Percentiles rank a stretch among this genome's conserved stretches.
Conservation (phyloP, 768 basidiomycete genomes). For the Calvatia gigantea region DNA sequence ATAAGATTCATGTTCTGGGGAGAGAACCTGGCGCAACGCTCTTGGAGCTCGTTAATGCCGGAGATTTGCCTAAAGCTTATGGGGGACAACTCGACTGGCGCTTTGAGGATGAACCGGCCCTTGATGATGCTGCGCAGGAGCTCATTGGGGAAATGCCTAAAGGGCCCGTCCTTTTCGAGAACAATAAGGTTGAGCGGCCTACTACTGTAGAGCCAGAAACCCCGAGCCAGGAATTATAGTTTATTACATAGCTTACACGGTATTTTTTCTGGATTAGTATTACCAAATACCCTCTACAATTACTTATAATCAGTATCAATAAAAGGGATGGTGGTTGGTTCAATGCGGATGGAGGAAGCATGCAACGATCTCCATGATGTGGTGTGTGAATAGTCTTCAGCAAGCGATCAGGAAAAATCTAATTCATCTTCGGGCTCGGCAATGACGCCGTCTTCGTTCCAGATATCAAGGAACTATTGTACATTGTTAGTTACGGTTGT, state of each 20-base stretch:
- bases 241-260: slow-evolving; percentile 7
- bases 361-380: neutral
- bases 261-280: neutral
- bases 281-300: slow-evolving; percentile 6
- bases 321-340: neutral
- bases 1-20: slow-evolving; percentile 74
- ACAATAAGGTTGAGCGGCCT: slow-evolving; percentile 31
- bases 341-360: slow-evolving; percentile 6
- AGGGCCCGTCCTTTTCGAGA: slow-evolving; percentile 49
- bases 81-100: slow-evolving; percentile 74
- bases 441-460: slow-evolving; percentile 76
- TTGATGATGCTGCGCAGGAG: slow-evolving; percentile 53
- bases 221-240: neutral
- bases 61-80: slow-evolving; percentile 62
- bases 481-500: neutral
- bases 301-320: neutral
- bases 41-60: slow-evolving; percentile 38
- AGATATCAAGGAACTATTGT: slow-evolving; percentile 67
- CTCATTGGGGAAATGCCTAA: slow-evolving; percentile 50
- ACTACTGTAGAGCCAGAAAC: slow-evolving; percentile 16
- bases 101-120: slow-evolving; percentile 60
- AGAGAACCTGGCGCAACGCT: slow-evolving; percentile 54
- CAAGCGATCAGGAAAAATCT: slow-evolving; percentile 3
- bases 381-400: neutral
- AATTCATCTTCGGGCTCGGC: slow-evolving; percentile 57